These are phyloP conservation scores for Mucor circinelloides DNA, from an alignment of 371 early-diverging fungal genomes.

Conservation along the genomic window DNA sequence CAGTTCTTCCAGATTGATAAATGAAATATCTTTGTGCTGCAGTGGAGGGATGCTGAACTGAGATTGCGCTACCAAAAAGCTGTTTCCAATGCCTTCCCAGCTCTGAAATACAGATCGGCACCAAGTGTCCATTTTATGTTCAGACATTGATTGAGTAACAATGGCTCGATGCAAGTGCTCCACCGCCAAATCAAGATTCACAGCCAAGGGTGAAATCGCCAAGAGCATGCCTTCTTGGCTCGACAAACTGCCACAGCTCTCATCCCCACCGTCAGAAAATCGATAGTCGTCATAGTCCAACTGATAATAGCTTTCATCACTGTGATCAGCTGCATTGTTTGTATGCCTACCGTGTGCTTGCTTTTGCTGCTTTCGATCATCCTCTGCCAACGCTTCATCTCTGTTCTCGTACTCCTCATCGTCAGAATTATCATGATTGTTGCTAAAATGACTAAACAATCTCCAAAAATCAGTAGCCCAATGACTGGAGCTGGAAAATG, in stretches of 20 bases:
- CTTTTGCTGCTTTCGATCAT: not conserved
- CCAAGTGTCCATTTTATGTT: conserved; percentile 29
- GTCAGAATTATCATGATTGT: not conserved
- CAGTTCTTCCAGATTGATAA: conserved; percentile 20
- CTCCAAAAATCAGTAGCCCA: conserved; percentile 29
- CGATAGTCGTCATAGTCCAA: conserved; percentile 21
- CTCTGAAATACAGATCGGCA: conserved; percentile 44
- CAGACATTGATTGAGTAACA: conserved; percentile 4
- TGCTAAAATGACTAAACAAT: conserved; percentile 16
- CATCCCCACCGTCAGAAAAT: not conserved
- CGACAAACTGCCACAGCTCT: not conserved
- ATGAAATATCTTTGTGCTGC: not conserved
- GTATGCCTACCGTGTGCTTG: not conserved
- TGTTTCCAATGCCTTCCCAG: conserved; percentile 53
- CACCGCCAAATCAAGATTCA: conserved; percentile 21
- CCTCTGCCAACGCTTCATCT: not conserved
- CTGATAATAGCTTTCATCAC: conserved; percentile 29
- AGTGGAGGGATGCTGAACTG: not conserved
- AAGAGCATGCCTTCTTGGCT: conserved; percentile 26
- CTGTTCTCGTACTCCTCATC: not conserved
- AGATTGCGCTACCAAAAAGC: conserved; percentile 23
- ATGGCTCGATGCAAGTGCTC: conserved; percentile 21
- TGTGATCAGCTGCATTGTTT: not conserved
- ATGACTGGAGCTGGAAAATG: not conserved
- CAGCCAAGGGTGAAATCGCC: conserved; percentile 31